Evolutionary conservation across 345 rosid genomes (phyloP).

Genomic region (Citrus medica): DNA sequence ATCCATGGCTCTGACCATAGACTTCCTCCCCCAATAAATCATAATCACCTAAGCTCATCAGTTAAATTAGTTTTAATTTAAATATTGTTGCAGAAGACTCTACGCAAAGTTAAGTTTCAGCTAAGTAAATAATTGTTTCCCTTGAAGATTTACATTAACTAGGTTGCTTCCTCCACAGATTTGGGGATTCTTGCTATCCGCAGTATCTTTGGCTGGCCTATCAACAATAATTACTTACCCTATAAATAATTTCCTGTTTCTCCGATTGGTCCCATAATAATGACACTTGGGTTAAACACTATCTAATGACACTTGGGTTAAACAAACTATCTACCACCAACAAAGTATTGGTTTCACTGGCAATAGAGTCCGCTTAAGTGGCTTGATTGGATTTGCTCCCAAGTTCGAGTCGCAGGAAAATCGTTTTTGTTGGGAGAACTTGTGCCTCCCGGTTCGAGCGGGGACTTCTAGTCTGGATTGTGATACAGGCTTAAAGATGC

Average conservation of each 20-base stretch:
- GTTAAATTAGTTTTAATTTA: conserved; percentile 16
- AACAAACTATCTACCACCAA: too few relatives aligned
- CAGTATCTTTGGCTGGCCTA: neutral
- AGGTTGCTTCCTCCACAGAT: conserved; percentile 2
- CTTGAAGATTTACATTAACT: conserved; percentile 1
- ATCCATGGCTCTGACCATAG: neutral
- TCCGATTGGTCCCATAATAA: neutral
- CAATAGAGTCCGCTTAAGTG: too few relatives aligned
- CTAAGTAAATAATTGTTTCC: neutral
- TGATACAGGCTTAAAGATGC: too few relatives aligned
- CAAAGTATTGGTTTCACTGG: too few relatives aligned
- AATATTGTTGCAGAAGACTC: conserved; percentile 5
- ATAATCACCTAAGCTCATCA: neutral
- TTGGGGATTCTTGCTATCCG: neutral
- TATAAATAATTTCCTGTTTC: neutral
- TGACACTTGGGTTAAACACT: neutral
- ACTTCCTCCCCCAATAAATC: neutral
- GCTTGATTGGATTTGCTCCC: too few relatives aligned
- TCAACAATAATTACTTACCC: neutral
- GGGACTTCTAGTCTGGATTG: too few relatives aligned
- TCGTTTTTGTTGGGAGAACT: too few relatives aligned
- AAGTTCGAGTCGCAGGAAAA: accelerated
- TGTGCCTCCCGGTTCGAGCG: too few relatives aligned
- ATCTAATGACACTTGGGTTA: too few relatives aligned
- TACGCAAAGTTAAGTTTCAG: conserved; percentile 12